A percentile compares a stretch with the other conserved stretches of the same genome.
Conservation (phyloP, 1,139 yeast species). For the Sugiyamaella pinicola region DNA sequence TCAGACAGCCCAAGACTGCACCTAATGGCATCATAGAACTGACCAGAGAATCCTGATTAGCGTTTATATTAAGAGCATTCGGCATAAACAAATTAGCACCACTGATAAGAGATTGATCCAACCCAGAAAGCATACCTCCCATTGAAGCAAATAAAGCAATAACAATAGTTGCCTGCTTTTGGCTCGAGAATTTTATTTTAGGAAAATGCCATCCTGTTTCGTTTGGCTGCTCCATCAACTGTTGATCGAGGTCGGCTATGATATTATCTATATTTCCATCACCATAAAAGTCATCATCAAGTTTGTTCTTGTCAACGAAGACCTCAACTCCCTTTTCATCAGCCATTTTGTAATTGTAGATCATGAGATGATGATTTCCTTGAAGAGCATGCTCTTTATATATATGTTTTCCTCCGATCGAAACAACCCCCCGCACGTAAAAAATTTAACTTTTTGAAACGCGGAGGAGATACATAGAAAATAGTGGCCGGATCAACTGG, state of each 20-base stretch:
- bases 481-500: not conserved
- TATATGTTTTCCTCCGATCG: too few relatives aligned
- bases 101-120: constrained; percentile 58
- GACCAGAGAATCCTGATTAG: constrained; percentile 43
- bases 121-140: constrained; percentile 63
- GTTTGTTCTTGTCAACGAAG: constrained; percentile 10
- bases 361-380: too few relatives aligned
- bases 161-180: constrained; percentile 50
- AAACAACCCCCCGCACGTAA: too few relatives aligned
- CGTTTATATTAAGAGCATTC: constrained; percentile 52
- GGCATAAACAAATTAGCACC: constrained; percentile 59
- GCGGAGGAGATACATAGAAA: too few relatives aligned
- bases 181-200: constrained; percentile 44
- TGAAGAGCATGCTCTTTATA: too few relatives aligned
- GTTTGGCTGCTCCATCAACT: constrained; percentile 18
- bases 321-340: constrained; percentile 10
- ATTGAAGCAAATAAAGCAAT: constrained; percentile 57
- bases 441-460: too few relatives aligned
- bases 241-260: constrained; percentile 41
- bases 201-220: constrained; percentile 20
- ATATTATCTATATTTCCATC: constrained; percentile 33
- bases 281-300: constrained; percentile 6
- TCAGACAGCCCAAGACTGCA: constrained; percentile 44
- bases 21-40: constrained; percentile 63
- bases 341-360: constrained; percentile 10